These are phyloP conservation scores for Marchantia paleacea DNA, from an alignment of 225 moss, liverwort and hornwort species.

Conservation along the genomic window DNA sequence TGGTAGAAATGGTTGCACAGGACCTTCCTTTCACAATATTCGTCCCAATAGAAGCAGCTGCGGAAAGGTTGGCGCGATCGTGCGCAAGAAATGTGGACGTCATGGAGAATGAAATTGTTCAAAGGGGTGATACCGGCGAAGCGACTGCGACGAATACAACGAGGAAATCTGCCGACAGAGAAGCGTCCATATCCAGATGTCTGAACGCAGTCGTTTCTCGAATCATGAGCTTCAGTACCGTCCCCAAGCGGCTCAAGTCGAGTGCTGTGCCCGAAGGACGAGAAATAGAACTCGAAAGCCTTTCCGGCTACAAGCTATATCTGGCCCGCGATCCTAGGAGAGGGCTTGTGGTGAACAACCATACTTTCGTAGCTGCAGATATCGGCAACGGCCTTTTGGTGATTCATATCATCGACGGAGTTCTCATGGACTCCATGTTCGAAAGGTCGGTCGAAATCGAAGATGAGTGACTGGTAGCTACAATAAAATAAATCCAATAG, in stretches of 20 bases:
- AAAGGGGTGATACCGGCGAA: constrained; percentile 13
- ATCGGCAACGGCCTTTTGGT: constrained; percentile 45
- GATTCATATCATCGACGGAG: constrained; percentile 62
- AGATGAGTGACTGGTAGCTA: constrained; percentile 1
- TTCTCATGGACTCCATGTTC: constrained; percentile 63
- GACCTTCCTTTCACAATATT: constrained; percentile 73
- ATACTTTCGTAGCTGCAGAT: constrained; percentile 47
- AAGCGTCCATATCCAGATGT: not conserved
- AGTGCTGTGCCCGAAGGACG: constrained; percentile 35
- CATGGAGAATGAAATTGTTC: not conserved
- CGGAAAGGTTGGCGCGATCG: constrained; percentile 35
- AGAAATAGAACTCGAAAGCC: constrained; percentile 53
- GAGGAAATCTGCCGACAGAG: not conserved
- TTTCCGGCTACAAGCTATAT: constrained; percentile 61
- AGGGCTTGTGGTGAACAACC: constrained; percentile 66
- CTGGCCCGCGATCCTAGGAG: constrained; percentile 46
- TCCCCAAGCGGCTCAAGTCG: constrained; percentile 53
- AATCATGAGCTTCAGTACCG: constrained; percentile 62
- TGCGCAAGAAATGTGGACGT: constrained; percentile 24
- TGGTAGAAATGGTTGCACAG: constrained; percentile 57
- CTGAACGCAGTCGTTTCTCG: constrained; percentile 58
- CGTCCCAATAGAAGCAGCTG: constrained; percentile 57
- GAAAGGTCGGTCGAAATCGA: constrained; percentile 51
- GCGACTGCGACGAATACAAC: constrained; percentile 10
- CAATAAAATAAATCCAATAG: not conserved